phyloP scores from a whole-genome alignment of 805 yeast genomes.

The Cyberlindnera bimundalis region DNA sequence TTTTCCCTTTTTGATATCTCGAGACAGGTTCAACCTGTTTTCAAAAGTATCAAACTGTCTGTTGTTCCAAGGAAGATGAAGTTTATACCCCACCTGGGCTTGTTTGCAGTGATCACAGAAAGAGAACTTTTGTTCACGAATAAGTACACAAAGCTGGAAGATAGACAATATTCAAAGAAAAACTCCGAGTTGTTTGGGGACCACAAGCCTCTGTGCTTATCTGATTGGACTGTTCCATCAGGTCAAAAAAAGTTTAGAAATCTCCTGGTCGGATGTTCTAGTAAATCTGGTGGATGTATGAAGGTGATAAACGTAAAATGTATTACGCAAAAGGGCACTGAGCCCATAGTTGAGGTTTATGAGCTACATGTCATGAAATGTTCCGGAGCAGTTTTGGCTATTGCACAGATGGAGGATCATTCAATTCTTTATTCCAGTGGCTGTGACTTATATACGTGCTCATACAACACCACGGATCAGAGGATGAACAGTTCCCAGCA shows the following conservation, averaged over 20 bases:
- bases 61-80: constrained; percentile 27
- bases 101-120: constrained; percentile 24
- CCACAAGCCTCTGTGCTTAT: constrained; percentile 30
- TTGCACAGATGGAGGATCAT: constrained; percentile 18
- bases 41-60: constrained; percentile 27
- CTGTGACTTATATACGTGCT: constrained; percentile 7
- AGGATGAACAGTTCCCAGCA: constrained; percentile 17
- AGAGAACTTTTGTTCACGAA: constrained; percentile 19
- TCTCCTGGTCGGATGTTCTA: constrained; percentile 34
- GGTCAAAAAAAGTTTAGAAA: constrained; percentile 23
- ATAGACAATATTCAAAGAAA: constrained; percentile 9
- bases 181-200: constrained; percentile 13
- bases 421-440: constrained; percentile 23
- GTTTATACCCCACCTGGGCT: constrained; percentile 23
- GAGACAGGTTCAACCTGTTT: constrained; percentile 12
- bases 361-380: constrained; percentile 22
- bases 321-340: constrained; percentile 1
- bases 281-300: constrained; percentile 21
- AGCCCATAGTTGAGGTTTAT: constrained; percentile 12
- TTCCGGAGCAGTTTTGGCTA: constrained; percentile 22
- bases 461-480: constrained; percentile 15
- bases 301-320: constrained; percentile 22
- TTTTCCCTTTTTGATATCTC: constrained; percentile 26
- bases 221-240: constrained; percentile 34
- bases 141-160: constrained; percentile 13